Base-by-base conservation (phyloP, 345 rosid genomes). In the Carallia brachiata region DNA sequence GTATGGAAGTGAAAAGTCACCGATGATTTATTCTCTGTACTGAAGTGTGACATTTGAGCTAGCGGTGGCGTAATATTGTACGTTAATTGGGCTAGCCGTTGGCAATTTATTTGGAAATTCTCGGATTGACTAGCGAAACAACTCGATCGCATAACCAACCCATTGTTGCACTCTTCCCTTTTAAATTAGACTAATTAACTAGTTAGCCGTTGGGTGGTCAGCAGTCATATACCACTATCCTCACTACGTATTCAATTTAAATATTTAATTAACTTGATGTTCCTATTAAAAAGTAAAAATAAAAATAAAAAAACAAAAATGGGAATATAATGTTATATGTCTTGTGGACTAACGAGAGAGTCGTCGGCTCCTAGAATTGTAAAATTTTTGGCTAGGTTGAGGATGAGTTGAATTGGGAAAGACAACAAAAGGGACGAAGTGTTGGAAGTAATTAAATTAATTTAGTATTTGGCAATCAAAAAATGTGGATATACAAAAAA, bases 161-260 rank as follows among this genome's bases (percentile, higher is more conserved):
- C 56, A 6, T 52, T 52, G n/a, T 53, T 53, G 2, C n/a, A 52
- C 54, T 52, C 16, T 13, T 52, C 54, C n/a, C 12, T 52, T 17
- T 16, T 32, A 32, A 32, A 7, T 7, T 37, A 6, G 7, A 36
- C 7, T 37, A 37, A 37, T 37, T 37, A 6, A 53, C 28, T 18
- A 53, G 2, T 53, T 53, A n/a, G 57, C 57, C 57, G 57, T 53
- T 53, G 57, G 57, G 57, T 53, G 57, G 57, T 23, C 28, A 53
- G n/a, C n/a, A 53, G 57, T 53, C 57, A 53, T 23, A 3, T n/a
- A 18, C 27, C 28, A 6, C 27, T n/a, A 53, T 53, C 57, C 27
- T n/a, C 57, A 53, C 57, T 53, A 27, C 6, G 57, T n/a, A 8
- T 6, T 18, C 7, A 53, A 53, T 6, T 23, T 5, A 53, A 53